A percentile compares a stretch with the other conserved stretches of the same genome.
phyloP scores from a whole-genome alignment of 1,139 yeast species.

The Scheffersomyces titani region DNA sequence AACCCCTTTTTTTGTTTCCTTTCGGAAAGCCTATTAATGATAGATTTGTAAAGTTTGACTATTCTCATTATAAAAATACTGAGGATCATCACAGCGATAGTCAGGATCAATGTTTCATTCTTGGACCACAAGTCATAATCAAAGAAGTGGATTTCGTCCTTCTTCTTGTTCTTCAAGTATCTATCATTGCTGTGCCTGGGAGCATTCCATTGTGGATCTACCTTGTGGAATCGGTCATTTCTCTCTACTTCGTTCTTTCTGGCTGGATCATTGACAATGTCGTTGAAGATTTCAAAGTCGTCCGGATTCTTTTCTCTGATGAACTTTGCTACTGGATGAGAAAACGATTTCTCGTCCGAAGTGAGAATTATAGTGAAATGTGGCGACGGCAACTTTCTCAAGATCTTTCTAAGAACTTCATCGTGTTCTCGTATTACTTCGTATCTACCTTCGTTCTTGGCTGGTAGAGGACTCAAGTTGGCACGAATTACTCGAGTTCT shows the following conservation, averaged over 20 bases:
- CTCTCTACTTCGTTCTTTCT: constrained; percentile 57
- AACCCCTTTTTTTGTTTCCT: constrained; percentile 2
- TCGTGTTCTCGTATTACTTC: constrained; percentile 44
- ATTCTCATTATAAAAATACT: constrained; percentile 18
- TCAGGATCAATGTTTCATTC: constrained; percentile 39
- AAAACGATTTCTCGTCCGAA: constrained; percentile 22
- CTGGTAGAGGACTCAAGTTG: constrained; percentile 52
- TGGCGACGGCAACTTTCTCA: constrained; percentile 72
- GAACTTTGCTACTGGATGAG: constrained; percentile 34
- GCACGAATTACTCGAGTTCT: constrained; percentile 60
- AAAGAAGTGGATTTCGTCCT: constrained; percentile 40
- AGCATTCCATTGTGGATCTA: constrained; percentile 33
- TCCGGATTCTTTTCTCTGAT: constrained; percentile 31
- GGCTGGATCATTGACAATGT: constrained; percentile 45
- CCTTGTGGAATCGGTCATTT: constrained; percentile 43
- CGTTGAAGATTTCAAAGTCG: constrained; percentile 45
- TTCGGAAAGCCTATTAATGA: constrained; percentile 3
- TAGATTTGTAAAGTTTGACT: constrained; percentile 7
- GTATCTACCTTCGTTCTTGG: constrained; percentile 22
- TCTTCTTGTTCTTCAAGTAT: constrained; percentile 31
- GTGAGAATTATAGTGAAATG: constrained; percentile 57
- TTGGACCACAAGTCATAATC: constrained; percentile 41
- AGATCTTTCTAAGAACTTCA: constrained; percentile 47
- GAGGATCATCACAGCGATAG: constrained; percentile 33
- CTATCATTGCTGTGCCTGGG: constrained; percentile 34